A percentile compares a stretch with the other conserved stretches of the same genome.
Conservation (phyloP, 192 early-diverging fungal species). For the Tieghemiomyces parasiticus region DNA sequence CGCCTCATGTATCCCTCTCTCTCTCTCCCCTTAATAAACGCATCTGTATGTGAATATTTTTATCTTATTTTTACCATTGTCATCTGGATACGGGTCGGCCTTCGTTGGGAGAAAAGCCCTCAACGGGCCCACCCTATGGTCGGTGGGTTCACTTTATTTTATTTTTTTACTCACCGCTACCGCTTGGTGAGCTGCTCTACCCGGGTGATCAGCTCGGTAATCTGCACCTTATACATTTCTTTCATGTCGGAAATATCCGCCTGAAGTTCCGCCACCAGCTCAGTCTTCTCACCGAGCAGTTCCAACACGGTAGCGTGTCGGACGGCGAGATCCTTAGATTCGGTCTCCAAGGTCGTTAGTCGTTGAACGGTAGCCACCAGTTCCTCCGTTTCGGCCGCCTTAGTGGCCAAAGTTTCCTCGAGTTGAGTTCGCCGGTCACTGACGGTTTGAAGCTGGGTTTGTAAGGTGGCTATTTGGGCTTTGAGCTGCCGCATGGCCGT, state of each 20-base stretch:
- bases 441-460: constrained; percentile 43
- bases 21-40: too few species aligned
- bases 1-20: too few species aligned
- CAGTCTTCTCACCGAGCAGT: constrained; percentile 79
- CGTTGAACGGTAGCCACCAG: constrained; percentile 1
- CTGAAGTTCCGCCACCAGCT: constrained; percentile 65
- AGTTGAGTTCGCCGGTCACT: constrained; percentile 38
- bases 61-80: too few species aligned
- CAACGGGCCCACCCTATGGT: too few species aligned
- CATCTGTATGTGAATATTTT: too few species aligned
- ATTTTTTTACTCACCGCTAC: too few species aligned
- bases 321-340: constrained; percentile 40
- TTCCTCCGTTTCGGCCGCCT: background rate
- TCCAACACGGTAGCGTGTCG: constrained; percentile 54
- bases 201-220: constrained; percentile 36
- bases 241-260: constrained; percentile 69
- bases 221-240: constrained; percentile 51
- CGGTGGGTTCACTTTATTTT: too few species aligned
- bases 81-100: too few species aligned
- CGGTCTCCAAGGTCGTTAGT: constrained; percentile 19
- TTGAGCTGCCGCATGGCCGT: constrained; percentile 36
- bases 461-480: constrained; percentile 46
- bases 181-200: constrained; percentile 17
- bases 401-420: background rate
- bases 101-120: too few species aligned